Evolutionary conservation across 1,139 yeast species (phyloP).

Genomic region (Hyphopichia wangnamkhiaoensis): DNA sequence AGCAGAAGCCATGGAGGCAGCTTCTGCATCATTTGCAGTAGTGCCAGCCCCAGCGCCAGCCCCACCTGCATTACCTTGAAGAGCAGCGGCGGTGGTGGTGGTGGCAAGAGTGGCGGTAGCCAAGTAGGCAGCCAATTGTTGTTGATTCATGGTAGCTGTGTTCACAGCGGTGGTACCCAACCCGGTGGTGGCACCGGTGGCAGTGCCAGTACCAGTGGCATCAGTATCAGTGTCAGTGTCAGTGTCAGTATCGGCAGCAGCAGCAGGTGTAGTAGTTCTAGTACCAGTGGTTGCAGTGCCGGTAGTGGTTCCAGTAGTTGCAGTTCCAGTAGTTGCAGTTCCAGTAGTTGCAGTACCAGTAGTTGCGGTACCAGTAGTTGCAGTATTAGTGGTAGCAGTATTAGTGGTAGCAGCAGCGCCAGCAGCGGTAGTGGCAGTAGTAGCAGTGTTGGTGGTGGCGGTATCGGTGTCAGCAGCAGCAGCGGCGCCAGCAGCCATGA

Average conservation of each 20-base stretch:
- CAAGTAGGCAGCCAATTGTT: slow-evolving; percentile 11
- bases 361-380: slow-evolving; percentile 12
- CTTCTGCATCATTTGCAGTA: slow-evolving; percentile 8
- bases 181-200: slow-evolving; percentile 8
- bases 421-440: slow-evolving; percentile 12
- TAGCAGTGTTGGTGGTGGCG: slow-evolving; percentile 12
- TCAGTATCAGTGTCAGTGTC: slow-evolving; percentile 8
- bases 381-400: slow-evolving; percentile 11
- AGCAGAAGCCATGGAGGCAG: slow-evolving; percentile 5
- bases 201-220: slow-evolving; percentile 6
- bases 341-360: slow-evolving; percentile 9
- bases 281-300: slow-evolving; percentile 8
- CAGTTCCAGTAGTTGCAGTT: slow-evolving; percentile 8
- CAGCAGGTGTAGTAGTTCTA: slow-evolving; percentile 7
- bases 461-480: slow-evolving; percentile 12
- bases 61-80: slow-evolving; percentile 8
- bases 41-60: slow-evolving; percentile 7
- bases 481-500: slow-evolving; percentile 11
- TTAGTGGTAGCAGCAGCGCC: slow-evolving; percentile 13
- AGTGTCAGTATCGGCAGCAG: slow-evolving; percentile 9
- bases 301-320: slow-evolving; percentile 9
- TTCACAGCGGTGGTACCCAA: slow-evolving; percentile 1
- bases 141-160: slow-evolving; percentile 8
- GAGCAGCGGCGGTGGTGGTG: slow-evolving; percentile 9
- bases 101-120: slow-evolving; percentile 8